Conservation (phyloP, 2,329 filamentous ascomycete genomes). For the Cladosporium cucumerinum region DNA sequence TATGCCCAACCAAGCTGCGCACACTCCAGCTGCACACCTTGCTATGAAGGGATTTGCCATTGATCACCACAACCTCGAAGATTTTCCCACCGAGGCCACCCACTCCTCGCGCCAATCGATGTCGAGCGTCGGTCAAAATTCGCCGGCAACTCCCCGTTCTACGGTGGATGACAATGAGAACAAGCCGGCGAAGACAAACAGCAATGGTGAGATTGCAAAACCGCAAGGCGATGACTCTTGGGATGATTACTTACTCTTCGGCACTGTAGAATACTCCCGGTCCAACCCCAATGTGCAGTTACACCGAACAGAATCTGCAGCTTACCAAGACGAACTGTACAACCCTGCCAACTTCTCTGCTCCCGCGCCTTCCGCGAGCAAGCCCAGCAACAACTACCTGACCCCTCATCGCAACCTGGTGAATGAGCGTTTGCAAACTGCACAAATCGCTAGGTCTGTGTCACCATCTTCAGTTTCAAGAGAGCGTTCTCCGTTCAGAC, state of each 20-base stretch:
- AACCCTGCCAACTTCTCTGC: slow-evolving; percentile 65
- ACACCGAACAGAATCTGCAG: slow-evolving; percentile 74
- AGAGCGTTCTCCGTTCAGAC: slow-evolving; percentile 77
- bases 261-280: slow-evolving; percentile 51
- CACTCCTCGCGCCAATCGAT: slow-evolving; percentile 57
- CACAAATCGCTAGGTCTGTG: slow-evolving; percentile 65
- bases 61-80: slow-evolving; percentile 50
- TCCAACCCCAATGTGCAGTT: slow-evolving; percentile 63
- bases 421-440: slow-evolving; percentile 71
- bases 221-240: slow-evolving; percentile 26
- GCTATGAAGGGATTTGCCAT: slow-evolving; percentile 59
- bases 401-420: slow-evolving; percentile 61
- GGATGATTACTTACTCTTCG: slow-evolving; percentile 65
- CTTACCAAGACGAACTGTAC: slow-evolving; percentile 81
- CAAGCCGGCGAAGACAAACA: slow-evolving; percentile 49
- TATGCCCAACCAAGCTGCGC: slow-evolving; percentile 30
- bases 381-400: slow-evolving; percentile 57
- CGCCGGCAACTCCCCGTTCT: slow-evolving; percentile 56
- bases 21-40: slow-evolving; percentile 50
- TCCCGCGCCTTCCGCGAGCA: slow-evolving; percentile 50
- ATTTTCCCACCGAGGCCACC: slow-evolving; percentile 50
- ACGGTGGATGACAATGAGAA: slow-evolving; percentile 52
- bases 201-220: slow-evolving; percentile 51
- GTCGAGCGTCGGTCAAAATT: slow-evolving; percentile 59
- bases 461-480: slow-evolving; percentile 56